A percentile compares a stretch with the other conserved stretches of the same genome.
Evolutionary conservation across 2,329 filamentous ascomycete genomes (phyloP).

Genomic region (Coniochaeta prunicola): DNA sequence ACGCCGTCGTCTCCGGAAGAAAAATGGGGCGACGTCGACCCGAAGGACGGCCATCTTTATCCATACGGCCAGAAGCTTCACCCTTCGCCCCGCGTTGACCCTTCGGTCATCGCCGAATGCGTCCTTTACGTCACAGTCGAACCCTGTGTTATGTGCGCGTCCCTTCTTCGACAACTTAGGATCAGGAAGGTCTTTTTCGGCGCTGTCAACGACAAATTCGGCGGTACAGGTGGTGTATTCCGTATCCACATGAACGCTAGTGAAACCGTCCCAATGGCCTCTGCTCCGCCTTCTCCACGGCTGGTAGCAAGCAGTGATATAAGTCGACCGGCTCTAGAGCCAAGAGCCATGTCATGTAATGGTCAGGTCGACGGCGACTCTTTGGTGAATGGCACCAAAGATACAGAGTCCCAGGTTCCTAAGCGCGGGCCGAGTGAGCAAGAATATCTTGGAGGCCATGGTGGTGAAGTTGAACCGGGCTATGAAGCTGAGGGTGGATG

Average conservation of each 20-base stretch:
- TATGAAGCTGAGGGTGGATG: slow-evolving; percentile 83
- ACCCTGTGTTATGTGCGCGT: slow-evolving; percentile 98
- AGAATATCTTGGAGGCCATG: slow-evolving; percentile 35
- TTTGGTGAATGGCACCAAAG: slow-evolving; percentile 6
- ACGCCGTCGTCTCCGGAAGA: not conserved
- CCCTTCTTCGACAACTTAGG: slow-evolving; percentile 77
- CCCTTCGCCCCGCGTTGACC: slow-evolving; percentile 50
- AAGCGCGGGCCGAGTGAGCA: slow-evolving; percentile 6
- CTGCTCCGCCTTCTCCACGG: slow-evolving; percentile 26
- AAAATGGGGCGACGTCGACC: slow-evolving; percentile 43
- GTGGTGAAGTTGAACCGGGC: slow-evolving; percentile 66
- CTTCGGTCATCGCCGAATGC: slow-evolving; percentile 60
- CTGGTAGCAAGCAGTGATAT: slow-evolving; percentile 15
- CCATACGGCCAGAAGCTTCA: slow-evolving; percentile 55
- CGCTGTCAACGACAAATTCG: slow-evolving; percentile 93
- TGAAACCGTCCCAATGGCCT: slow-evolving; percentile 21
- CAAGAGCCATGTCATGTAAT: slow-evolving; percentile 10
- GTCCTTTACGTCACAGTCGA: slow-evolving; percentile 96
- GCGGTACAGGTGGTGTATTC: slow-evolving; percentile 89
- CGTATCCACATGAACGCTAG: slow-evolving; percentile 65
- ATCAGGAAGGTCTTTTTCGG: slow-evolving; percentile 92
- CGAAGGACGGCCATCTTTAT: slow-evolving; percentile 47
- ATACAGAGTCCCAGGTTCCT: slow-evolving; percentile 2
- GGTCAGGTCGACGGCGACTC: slow-evolving; percentile 4
- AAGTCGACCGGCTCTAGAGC: slow-evolving; percentile 17